Evolutionary conservation across 2,329 filamentous ascomycete species (phyloP).

Genomic region (Aspergillus melleus): DNA sequence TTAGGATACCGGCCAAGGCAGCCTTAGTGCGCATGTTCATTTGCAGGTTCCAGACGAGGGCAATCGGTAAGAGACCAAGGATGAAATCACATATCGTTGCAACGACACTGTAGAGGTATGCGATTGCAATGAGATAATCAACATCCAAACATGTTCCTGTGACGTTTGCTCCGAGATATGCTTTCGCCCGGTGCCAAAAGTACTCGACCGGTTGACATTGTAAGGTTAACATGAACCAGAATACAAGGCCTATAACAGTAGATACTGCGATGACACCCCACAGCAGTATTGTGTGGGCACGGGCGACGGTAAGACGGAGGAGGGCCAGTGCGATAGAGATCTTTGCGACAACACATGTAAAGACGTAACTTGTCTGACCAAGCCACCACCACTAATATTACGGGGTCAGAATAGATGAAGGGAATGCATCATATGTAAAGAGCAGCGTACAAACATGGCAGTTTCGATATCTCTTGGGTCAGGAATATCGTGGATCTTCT

Average conservation of each 20-base stretch:
- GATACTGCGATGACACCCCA: conserved; percentile 49
- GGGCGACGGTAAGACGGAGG: conserved; percentile 51
- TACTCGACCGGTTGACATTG: conserved; percentile 55
- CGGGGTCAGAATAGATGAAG: not conserved
- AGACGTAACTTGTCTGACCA: conserved; percentile 56
- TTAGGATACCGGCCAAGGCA: conserved; percentile 54
- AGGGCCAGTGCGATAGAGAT: conserved; percentile 56
- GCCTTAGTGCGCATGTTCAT: conserved; percentile 56
- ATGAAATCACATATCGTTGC: conserved; percentile 53
- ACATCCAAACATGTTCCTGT: conserved; percentile 15
- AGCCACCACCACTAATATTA: conserved; percentile 52
- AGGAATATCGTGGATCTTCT: conserved; percentile 19
- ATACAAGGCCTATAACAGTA: conserved; percentile 47
- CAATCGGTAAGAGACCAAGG: conserved; percentile 54
- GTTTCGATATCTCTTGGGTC: conserved; percentile 26
- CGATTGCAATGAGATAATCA: conserved; percentile 35
- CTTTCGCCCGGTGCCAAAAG: conserved; percentile 48
- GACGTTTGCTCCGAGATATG: no score
- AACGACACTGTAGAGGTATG: conserved; percentile 54
- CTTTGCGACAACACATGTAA: conserved; percentile 50
- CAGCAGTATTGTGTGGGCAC: conserved; percentile 49
- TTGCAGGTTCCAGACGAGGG: conserved; percentile 56
- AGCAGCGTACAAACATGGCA: conserved; percentile 34
- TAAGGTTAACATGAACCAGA: conserved; percentile 53
- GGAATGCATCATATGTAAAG: not conserved